Conservation (phyloP, 106 monocot genomes). For the Ottelia alismoides region DNA sequence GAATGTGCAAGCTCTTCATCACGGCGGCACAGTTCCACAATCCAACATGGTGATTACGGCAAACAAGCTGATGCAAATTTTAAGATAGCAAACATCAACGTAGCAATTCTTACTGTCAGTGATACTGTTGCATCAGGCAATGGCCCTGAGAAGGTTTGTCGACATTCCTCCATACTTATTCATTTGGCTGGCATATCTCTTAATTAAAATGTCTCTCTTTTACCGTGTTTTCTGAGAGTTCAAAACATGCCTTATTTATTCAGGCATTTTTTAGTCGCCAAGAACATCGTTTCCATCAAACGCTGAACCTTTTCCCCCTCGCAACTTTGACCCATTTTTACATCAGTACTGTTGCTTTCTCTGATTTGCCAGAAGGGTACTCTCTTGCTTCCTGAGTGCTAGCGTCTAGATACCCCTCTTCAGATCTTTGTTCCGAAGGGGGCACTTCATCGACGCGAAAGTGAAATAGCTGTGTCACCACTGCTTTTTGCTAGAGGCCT, state of each 20-base stretch:
- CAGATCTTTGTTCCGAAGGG: conserved; percentile 43
- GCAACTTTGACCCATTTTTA: no score
- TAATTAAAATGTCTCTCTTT: no score
- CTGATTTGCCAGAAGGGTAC: neutral
- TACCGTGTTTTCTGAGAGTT: no score
- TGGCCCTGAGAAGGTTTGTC: conserved; percentile 99
- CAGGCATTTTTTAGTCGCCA: no score
- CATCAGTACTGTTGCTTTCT: no score
- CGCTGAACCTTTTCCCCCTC: no score
- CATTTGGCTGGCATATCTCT: no score
- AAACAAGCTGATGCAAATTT: conserved; percentile 7
- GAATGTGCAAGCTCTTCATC: conserved; percentile 2
- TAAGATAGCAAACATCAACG: conserved; percentile 31
- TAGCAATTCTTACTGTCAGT: conserved; percentile 96
- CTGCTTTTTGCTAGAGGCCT: conserved; percentile 25
- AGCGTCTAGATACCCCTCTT: conserved; percentile 88
- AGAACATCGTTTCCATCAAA: no score
- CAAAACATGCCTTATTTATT: no score
- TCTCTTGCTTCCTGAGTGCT: neutral
- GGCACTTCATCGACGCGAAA: conserved; percentile 76
- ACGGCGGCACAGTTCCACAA: neutral
- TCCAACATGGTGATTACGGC: neutral
- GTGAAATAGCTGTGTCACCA: conserved; percentile 24
- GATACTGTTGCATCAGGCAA: conserved; percentile 79
- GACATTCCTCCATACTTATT: no score